phyloP scores from a whole-genome alignment of 2,329 filamentous ascomycete species.

The Penicillium nordicum region DNA sequence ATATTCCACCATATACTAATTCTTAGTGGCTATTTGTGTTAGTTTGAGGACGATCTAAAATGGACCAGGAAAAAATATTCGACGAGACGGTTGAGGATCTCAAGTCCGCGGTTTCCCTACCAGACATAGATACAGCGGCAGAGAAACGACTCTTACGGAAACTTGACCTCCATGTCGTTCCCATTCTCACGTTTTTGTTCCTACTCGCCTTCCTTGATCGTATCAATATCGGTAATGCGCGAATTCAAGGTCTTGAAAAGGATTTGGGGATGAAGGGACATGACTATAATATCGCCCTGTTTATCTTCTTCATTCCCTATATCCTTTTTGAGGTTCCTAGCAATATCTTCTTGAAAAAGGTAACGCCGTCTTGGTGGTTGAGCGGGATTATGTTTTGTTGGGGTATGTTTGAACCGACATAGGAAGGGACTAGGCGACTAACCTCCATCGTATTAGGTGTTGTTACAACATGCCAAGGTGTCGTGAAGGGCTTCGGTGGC shows the following conservation, averaged over 20 bases:
- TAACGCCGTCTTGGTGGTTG: constrained; percentile 43
- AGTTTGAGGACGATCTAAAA: background rate
- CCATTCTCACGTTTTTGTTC: constrained; percentile 47
- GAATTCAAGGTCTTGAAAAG: constrained; percentile 44
- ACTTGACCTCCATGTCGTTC: constrained; percentile 48
- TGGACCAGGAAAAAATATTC: constrained; percentile 13
- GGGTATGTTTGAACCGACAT: constrained; percentile 27
- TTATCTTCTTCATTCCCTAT: constrained; percentile 48
- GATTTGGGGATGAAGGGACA: constrained; percentile 44
- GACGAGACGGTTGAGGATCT: constrained; percentile 19
- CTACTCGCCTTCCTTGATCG: constrained; percentile 47
- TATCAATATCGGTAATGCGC: constrained; percentile 50
- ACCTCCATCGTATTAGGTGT: constrained; percentile 29
- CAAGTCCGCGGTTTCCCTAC: constrained; percentile 4
- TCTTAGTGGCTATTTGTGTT: background rate
- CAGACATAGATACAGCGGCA: constrained; percentile 27
- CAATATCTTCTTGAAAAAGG: constrained; percentile 46
- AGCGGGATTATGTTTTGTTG: constrained; percentile 44
- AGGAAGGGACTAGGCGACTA: background rate
- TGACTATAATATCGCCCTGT: constrained; percentile 44
- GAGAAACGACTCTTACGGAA: constrained; percentile 50
- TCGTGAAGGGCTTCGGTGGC: constrained; percentile 41
- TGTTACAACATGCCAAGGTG: constrained; percentile 43
- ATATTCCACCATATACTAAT: background rate
- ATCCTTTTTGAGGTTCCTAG: constrained; percentile 47